Base-by-base conservation (phyloP, 805 yeast species). In the Kuraishia piskuri region DNA sequence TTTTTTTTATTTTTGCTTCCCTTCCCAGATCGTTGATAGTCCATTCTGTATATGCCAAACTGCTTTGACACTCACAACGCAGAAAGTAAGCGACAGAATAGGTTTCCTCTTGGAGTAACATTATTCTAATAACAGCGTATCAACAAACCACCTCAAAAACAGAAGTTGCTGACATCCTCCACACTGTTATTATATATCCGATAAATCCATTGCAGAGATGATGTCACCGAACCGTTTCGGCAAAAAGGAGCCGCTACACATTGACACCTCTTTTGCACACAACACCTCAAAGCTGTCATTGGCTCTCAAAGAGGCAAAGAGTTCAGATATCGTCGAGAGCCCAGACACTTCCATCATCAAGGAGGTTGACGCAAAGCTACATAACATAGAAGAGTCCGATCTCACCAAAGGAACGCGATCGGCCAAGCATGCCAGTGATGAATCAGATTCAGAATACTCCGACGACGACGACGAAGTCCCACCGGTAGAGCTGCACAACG, bases 401-500 rank as follows among this genome's bases (percentile, higher is more conserved):
- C 51, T 57, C 24, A 52, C 54, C 2, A 53, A 54, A 50, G 61
- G 60, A 1, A 50, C 52, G 19, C 48, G 54, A 10, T 19, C 20
- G 47, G 51, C 17, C 19, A 21, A 22, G 17, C 52, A 49, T 12
- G 52, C 54, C 46, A 52, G 19, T 20, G 51, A 31, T 68, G 75
- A 56, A 31, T 51, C 51, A 8, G 75, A 68, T n/a, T 65, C 68
- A 1, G 73, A 70, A 10, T 67, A 63, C n/a, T 66, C 68, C 8
- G 67, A 70, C 1, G 71, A 71, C 37, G 50, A 55, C 3, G 64
- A 59, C 25, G 52, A 63, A 4, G 73, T 68, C 50, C 71, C 66
- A 50, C 63, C 62, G 25, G 57, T 63, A 20, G 70, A 70, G 54
- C 66, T 67, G 37, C 63, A 68, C 22, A 86, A 88, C 60, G 99